phyloP scores from a whole-genome alignment of 208 protist species.

The Trypanosoma cruzi region DNA sequence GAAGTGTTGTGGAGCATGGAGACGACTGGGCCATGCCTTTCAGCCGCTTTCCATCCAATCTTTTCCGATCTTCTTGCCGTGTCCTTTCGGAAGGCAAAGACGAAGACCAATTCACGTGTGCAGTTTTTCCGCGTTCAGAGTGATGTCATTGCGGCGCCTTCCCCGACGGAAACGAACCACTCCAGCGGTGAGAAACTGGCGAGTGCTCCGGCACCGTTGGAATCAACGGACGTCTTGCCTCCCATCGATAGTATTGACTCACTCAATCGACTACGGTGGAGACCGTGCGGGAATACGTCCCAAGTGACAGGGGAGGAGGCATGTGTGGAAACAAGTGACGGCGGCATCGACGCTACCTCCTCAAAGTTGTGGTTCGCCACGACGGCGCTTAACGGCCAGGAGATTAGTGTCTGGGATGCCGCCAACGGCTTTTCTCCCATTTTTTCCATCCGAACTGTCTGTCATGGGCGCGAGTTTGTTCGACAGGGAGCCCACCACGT shows the following conservation, averaged over 20 bases:
- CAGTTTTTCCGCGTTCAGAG: slow-evolving; percentile 55
- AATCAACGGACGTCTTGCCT: slow-evolving; percentile 44
- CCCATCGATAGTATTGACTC: slow-evolving; percentile 71
- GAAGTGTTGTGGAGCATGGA: slow-evolving; percentile 51
- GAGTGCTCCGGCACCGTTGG: slow-evolving; percentile 17
- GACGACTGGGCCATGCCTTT: slow-evolving; percentile 57
- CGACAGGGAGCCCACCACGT: background rate
- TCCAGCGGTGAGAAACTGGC: background rate
- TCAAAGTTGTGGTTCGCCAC: slow-evolving; percentile 87
- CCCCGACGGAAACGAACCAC: background rate
- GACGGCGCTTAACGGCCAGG: slow-evolving; percentile 51
- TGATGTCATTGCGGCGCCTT: background rate
- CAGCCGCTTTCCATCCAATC: slow-evolving; percentile 71
- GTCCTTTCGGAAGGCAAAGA: slow-evolving; percentile 70
- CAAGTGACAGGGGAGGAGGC: background rate
- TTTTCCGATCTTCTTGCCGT: slow-evolving; percentile 83
- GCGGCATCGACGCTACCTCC: slow-evolving; percentile 40
- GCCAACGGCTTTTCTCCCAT: slow-evolving; percentile 66
- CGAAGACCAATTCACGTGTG: slow-evolving; percentile 65
- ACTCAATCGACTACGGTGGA: slow-evolving; percentile 65
- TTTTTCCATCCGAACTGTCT: slow-evolving; percentile 38
- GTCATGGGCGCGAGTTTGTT: slow-evolving; percentile 1
- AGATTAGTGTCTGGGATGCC: slow-evolving; percentile 82
- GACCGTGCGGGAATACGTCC: slow-evolving; percentile 39
- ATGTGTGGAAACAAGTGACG: slow-evolving; percentile 6